Conservation (phyloP, 768 basidiomycete genomes). For the Coprinopsis cinerea region DNA sequence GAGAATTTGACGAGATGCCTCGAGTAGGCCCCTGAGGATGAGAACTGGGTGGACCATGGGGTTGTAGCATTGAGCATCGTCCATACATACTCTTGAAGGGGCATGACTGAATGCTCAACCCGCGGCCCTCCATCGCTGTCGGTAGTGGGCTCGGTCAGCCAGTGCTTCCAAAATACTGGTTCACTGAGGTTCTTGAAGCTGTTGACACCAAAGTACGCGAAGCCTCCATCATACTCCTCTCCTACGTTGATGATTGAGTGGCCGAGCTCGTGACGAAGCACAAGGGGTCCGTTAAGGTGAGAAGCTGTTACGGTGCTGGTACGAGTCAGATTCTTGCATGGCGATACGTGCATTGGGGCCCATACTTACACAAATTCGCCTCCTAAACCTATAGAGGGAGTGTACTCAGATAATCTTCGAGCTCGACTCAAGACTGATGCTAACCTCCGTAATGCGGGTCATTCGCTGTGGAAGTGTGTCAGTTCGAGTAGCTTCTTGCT, state of each 20-base stretch:
- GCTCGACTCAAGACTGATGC: slow-evolving; percentile 9
- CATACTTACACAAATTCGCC: slow-evolving; percentile 70
- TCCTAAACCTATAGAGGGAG: slow-evolving; percentile 48
- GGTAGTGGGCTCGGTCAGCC: slow-evolving; percentile 36
- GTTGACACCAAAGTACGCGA: slow-evolving; percentile 66
- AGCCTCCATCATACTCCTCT: slow-evolving; percentile 81
- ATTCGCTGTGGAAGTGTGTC: slow-evolving; percentile 43
- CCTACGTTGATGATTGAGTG: slow-evolving; percentile 77
- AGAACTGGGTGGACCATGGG: slow-evolving; percentile 57
- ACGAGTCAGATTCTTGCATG: neutral
- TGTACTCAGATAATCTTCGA: neutral
- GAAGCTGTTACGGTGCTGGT: slow-evolving; percentile 71
- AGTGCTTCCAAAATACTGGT: slow-evolving; percentile 60
- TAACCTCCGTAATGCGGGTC: slow-evolving; percentile 75
- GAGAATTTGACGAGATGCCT: slow-evolving; percentile 65
- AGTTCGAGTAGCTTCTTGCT: neutral
- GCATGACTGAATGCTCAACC: slow-evolving; percentile 68
- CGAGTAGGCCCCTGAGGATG: slow-evolving; percentile 57
- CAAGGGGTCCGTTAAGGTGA: slow-evolving; percentile 63
- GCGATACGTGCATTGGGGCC: too few relatives aligned
- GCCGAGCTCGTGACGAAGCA: slow-evolving; percentile 74
- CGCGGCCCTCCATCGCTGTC: slow-evolving; percentile 21
- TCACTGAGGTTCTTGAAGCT: slow-evolving; percentile 33
- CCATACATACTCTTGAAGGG: slow-evolving; percentile 74
- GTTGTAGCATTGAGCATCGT: slow-evolving; percentile 54